phyloP scores from a whole-genome alignment of 768 basidiomycete genomes.

The Melanogaster broomeanus region DNA sequence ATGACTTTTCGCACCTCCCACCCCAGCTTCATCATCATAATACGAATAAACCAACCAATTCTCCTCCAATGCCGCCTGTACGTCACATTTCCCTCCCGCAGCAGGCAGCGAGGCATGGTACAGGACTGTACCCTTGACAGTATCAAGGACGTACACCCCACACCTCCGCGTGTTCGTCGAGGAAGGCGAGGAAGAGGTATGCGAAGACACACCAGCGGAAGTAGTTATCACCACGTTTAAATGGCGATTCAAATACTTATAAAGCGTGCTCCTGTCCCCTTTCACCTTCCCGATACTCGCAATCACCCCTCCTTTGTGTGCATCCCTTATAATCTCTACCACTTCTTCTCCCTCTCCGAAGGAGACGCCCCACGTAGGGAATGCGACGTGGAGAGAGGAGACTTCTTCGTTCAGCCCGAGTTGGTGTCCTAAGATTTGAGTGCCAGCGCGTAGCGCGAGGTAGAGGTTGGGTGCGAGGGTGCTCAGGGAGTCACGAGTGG shows the following conservation, averaged over 20 bases:
- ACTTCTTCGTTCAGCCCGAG: conserved; percentile 43
- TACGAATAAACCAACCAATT: conserved; percentile 95
- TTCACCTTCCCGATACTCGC: conserved; percentile 84
- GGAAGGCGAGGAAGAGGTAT: conserved; percentile 12
- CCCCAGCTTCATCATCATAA: conserved; percentile 59
- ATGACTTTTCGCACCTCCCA: conserved; percentile 61
- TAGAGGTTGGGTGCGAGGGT: conserved; percentile 47
- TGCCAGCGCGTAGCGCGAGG: conserved; percentile 55
- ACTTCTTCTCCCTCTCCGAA: conserved; percentile 60
- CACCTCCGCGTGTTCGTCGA: conserved; percentile 37
- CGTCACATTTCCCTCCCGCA: conserved; percentile 50
- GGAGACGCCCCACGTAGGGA: conserved; percentile 66
- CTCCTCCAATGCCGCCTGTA: conserved; percentile 73
- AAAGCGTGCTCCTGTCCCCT: conserved; percentile 85
- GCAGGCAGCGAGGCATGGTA: conserved; percentile 64
- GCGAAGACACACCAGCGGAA: conserved; percentile 17
- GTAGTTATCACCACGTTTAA: conserved; percentile 67
- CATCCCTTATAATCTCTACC: conserved; percentile 48
- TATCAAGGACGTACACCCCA: conserved; percentile 78
- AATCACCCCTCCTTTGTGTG: conserved; percentile 46
- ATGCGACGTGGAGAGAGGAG: conserved; percentile 49
- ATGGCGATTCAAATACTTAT: conserved; percentile 93
- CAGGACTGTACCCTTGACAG: conserved; percentile 71
- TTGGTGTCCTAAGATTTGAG: conserved; percentile 60
- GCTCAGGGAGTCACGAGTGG: conserved; percentile 44